Conservation (phyloP, 805 yeast species). For the Phaffomyces antillensis region DNA sequence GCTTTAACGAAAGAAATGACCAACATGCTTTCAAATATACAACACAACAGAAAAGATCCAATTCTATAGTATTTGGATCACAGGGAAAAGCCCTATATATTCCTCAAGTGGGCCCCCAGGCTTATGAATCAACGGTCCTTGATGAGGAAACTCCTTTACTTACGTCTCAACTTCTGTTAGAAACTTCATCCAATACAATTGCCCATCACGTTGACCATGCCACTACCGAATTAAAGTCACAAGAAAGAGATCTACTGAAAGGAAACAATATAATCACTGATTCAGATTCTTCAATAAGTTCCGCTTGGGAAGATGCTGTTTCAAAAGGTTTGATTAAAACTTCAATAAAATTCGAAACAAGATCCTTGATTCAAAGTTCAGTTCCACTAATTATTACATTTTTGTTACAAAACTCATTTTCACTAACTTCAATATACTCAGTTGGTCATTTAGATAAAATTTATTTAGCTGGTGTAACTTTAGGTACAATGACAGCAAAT, state of each 20-base stretch:
- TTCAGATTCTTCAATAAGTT: constrained; percentile 10
- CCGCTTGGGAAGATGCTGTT: constrained; percentile 22
- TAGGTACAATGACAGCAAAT: constrained; percentile 80
- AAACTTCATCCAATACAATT: background rate
- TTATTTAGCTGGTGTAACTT: constrained; percentile 75
- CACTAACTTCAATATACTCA: constrained; percentile 22
- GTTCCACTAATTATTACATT: constrained; percentile 22
- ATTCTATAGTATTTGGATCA: constrained; percentile 19
- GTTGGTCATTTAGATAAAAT: constrained; percentile 80
- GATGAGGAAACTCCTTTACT: constrained; percentile 12
- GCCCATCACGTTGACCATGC: background rate
- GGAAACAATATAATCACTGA: constrained; percentile 16
- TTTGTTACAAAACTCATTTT: constrained; percentile 21
- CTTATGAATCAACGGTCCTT: background rate
- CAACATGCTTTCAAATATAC: constrained; percentile 17
- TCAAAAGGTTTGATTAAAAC: constrained; percentile 20
- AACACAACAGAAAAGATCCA: constrained; percentile 18
- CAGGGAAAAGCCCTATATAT: constrained; percentile 20
- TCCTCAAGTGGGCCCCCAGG: constrained; percentile 11
- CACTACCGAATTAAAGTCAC: constrained; percentile 11
- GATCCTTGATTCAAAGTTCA: constrained; percentile 14
- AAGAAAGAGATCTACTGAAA: constrained; percentile 18
- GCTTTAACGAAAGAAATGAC: constrained; percentile 9
- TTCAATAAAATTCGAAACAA: constrained; percentile 13
- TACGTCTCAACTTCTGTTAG: background rate